These are phyloP conservation scores for Venturia nashicola DNA, from an alignment of 2,329 filamentous ascomycete genomes.

Conservation along the genomic window DNA sequence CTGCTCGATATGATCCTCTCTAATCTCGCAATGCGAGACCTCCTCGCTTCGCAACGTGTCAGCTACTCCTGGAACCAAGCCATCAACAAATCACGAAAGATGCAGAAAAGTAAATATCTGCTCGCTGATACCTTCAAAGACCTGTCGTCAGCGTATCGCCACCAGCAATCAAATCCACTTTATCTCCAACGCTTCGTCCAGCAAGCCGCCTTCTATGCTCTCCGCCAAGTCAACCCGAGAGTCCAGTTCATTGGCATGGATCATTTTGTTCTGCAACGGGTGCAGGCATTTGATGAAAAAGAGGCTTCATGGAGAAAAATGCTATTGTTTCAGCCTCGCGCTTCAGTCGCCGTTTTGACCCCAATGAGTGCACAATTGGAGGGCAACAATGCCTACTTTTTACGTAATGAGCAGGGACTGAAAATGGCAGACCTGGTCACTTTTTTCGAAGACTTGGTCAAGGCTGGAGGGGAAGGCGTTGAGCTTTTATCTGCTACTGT, in stretches of 20 bases:
- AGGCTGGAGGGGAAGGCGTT: not conserved
- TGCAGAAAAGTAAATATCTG: not conserved
- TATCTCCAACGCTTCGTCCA: conserved; percentile 8
- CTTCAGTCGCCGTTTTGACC: not conserved
- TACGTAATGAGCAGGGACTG: not conserved
- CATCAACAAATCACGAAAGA: not conserved
- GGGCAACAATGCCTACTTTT: not conserved
- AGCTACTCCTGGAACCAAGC: conserved; percentile 1
- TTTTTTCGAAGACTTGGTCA: not conserved
- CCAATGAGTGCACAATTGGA: not conserved
- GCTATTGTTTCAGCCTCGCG: conserved; percentile 1
- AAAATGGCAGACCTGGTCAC: not conserved
- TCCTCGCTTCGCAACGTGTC: conserved; percentile 6
- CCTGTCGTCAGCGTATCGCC: not conserved
- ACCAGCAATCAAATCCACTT: not conserved
- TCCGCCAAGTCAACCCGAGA: not conserved
- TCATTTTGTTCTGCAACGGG: not conserved
- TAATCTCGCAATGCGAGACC: conserved; percentile 1
- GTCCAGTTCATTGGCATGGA: conserved; percentile 4
- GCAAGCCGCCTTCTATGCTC: not conserved
- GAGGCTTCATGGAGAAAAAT: conserved; percentile 1
- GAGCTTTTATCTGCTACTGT: conserved; percentile 4
- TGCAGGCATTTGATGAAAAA: not conserved
- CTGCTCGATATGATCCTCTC: conserved; percentile 5
- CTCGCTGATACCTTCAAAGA: not conserved